Evolutionary conservation across 768 basidiomycete genomes (phyloP).

Genomic region (Naganishia friedmannii): DNA sequence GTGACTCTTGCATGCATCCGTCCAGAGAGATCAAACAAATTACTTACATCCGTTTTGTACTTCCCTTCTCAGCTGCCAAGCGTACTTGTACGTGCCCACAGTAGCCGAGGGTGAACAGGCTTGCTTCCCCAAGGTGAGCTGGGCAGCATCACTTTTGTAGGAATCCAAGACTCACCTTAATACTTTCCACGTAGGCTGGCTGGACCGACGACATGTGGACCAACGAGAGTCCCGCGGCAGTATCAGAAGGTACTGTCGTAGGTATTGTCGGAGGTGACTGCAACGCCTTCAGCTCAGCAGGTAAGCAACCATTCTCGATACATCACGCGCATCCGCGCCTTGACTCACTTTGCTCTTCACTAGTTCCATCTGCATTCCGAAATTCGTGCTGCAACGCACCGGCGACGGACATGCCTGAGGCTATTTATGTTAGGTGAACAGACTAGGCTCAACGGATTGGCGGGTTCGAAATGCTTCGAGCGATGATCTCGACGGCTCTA

Average conservation of each 20-base stretch:
- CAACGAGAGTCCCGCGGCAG: not conserved
- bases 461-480: too few relatives aligned
- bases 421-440: not conserved
- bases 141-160: too few relatives aligned
- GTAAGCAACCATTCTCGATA: not conserved
- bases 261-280: not conserved
- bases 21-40: not conserved
- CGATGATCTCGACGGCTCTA: too few relatives aligned
- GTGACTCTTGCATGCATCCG: not conserved
- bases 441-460: too few relatives aligned
- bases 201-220: not conserved
- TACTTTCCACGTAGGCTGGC: not conserved
- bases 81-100: not conserved
- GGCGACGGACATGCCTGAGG: not conserved
- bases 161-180: not conserved
- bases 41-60: not conserved
- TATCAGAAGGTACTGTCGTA: not conserved
- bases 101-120: not conserved
- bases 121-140: not conserved
- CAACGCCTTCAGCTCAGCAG: not conserved
- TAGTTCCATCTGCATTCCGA: not conserved
- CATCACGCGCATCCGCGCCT: not conserved
- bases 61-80: not conserved
- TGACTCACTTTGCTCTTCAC: not conserved
- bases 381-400: conserved; percentile 1